Conservation (phyloP, 192 early-diverging fungal species). For the Coemansia sp. region DNA sequence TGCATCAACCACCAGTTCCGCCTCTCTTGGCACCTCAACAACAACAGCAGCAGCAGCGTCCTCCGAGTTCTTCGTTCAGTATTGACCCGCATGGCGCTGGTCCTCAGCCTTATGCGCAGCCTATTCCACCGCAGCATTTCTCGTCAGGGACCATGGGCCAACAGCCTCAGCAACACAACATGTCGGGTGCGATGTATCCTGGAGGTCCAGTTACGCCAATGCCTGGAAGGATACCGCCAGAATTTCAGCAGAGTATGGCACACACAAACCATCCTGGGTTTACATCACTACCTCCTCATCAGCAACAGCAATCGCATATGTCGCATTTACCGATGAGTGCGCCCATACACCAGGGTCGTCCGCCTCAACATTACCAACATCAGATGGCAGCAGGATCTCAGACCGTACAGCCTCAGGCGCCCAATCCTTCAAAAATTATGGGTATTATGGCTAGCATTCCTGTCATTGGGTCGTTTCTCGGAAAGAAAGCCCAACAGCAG, state of each 20-base stretch:
- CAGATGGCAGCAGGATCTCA: neutral
- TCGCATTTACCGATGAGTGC: constrained; percentile 15
- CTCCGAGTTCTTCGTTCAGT: constrained; percentile 5
- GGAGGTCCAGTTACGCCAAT: constrained; percentile 27
- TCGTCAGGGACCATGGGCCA: constrained; percentile 15
- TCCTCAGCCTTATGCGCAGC: constrained; percentile 23
- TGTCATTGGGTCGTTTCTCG: constrained; percentile 39
- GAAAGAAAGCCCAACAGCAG: constrained; percentile 24
- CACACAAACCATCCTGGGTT: constrained; percentile 1
- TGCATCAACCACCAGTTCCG: constrained; percentile 6
- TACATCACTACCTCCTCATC: constrained; percentile 21
- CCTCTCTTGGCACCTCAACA: constrained; percentile 7
- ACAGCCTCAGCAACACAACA: constrained; percentile 1
- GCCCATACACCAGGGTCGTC: constrained; percentile 9
- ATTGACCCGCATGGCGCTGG: constrained; percentile 24
- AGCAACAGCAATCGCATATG: constrained; percentile 8
- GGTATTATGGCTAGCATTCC: constrained; percentile 42
- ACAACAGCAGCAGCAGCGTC: constrained; percentile 18
- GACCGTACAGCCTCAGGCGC: neutral
- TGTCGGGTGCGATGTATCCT: constrained; percentile 9
- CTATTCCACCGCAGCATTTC: constrained; percentile 12
- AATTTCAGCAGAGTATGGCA: constrained; percentile 4
- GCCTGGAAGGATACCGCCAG: constrained; percentile 29
- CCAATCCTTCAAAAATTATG: constrained; percentile 33
- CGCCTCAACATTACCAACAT: neutral